phyloP scores from a whole-genome alignment of 2,329 filamentous ascomycete species.

The Paecilomyces variotii region DNA sequence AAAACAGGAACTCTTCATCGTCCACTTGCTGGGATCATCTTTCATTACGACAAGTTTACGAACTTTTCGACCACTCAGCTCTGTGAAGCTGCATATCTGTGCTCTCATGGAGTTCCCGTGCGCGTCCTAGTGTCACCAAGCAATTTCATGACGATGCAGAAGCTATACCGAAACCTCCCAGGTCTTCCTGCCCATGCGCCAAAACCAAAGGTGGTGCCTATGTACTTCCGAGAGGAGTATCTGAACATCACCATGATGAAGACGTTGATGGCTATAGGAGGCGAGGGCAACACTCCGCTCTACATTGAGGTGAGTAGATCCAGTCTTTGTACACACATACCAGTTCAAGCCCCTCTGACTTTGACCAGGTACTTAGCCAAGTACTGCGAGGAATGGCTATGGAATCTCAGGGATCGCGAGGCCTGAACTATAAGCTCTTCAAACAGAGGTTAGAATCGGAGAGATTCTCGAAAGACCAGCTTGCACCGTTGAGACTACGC shows the following conservation, averaged over 20 bases:
- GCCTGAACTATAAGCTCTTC: slow-evolving; percentile 42
- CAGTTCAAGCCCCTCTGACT: neutral
- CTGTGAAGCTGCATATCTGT: slow-evolving; percentile 51
- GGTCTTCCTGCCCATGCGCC: slow-evolving; percentile 15
- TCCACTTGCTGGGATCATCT: slow-evolving; percentile 47
- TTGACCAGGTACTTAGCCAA: slow-evolving; percentile 32
- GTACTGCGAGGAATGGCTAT: slow-evolving; percentile 47
- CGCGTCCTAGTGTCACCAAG: slow-evolving; percentile 45
- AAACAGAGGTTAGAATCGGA: slow-evolving; percentile 26
- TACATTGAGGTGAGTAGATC: slow-evolving; percentile 38
- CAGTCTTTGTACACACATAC: neutral
- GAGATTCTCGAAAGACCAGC: slow-evolving; percentile 43
- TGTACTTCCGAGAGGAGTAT: slow-evolving; percentile 41
- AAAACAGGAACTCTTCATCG: slow-evolving; percentile 36
- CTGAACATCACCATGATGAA: slow-evolving; percentile 48
- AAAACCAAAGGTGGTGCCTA: slow-evolving; percentile 36
- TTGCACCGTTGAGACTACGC: slow-evolving; percentile 49
- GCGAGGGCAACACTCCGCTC: slow-evolving; percentile 36
- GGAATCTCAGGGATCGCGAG: slow-evolving; percentile 20
- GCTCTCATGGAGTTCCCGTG: slow-evolving; percentile 40
- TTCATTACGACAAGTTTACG: slow-evolving; percentile 48
- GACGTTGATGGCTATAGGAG: slow-evolving; percentile 46
- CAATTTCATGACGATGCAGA: slow-evolving; percentile 36
- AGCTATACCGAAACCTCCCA: slow-evolving; percentile 34
- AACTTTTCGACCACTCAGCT: slow-evolving; percentile 24